Evolutionary conservation across 257 asterid species (phyloP).

Genomic region (Verbascum thapsus): DNA sequence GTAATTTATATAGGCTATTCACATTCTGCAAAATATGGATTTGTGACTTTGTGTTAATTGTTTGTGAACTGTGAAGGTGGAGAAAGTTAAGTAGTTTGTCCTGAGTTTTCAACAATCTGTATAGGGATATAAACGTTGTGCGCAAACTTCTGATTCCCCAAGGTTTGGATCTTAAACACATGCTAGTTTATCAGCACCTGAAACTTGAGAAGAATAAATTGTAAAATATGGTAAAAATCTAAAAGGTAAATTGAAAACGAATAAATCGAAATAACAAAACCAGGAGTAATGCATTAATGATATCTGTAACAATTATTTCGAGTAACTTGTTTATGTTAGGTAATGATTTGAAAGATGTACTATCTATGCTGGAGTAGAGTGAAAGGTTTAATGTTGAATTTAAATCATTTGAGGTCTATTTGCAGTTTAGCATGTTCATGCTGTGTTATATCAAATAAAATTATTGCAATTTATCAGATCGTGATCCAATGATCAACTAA

Average conservation of each 20-base stretch:
- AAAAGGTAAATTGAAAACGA: not conserved
- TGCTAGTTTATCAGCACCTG: not conserved
- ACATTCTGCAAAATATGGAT: not conserved
- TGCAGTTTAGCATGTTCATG: not conserved
- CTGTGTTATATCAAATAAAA: not conserved
- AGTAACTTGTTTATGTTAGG: not conserved
- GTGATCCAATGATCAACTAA: not conserved
- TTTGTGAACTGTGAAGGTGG: not conserved
- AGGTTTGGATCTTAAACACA: not conserved
- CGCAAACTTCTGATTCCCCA: not conserved
- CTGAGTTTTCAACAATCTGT: not conserved
- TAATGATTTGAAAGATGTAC: not conserved
- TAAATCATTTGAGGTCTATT: not conserved
- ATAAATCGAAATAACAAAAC: not conserved
- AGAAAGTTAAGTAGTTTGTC: not conserved
- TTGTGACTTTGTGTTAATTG: not conserved
- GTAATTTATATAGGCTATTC: constrained; percentile 3
- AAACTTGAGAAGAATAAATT: not conserved
- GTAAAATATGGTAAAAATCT: constrained; percentile 11
- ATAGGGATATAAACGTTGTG: not conserved
- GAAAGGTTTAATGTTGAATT: not conserved
- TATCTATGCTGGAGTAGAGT: constrained; percentile 2
- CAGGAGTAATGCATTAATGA: not conserved
- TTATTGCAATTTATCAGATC: not conserved
- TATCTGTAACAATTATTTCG: not conserved